Conservation (phyloP, 495 filamentous ascomycete species). For the Filosporella fistucella region DNA sequence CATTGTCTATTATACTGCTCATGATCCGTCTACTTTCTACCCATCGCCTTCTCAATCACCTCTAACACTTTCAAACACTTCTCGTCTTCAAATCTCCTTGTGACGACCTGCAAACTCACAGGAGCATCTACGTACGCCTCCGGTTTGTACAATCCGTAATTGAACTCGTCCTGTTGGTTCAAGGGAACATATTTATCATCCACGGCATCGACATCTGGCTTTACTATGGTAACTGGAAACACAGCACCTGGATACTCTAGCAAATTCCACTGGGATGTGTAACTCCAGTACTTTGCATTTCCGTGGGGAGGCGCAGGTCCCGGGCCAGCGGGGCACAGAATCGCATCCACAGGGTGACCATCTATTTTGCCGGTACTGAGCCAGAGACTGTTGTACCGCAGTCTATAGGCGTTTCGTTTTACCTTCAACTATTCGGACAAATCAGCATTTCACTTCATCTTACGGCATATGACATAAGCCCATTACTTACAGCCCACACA, state of each 20-base stretch:
- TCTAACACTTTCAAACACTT: constrained; percentile 41
- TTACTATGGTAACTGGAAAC: constrained; percentile 33
- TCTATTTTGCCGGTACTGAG: constrained; percentile 1
- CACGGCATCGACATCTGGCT: neutral
- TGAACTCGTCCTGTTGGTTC: constrained; percentile 4
- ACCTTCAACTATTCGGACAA: constrained; percentile 1
- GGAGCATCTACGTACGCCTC: constrained; percentile 42
- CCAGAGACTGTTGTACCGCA: constrained; percentile 6
- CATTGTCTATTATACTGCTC: too few species aligned
- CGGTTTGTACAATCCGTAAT: constrained; percentile 29
- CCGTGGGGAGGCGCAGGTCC: constrained; percentile 48
- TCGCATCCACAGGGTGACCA: constrained; percentile 39
- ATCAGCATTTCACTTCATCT: too few species aligned
- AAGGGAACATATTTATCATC: constrained; percentile 5
- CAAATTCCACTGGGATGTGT: constrained; percentile 61
- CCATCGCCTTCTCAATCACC: constrained; percentile 18
- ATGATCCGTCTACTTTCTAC: neutral
- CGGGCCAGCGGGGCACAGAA: constrained; percentile 53
- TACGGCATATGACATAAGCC: too few species aligned
- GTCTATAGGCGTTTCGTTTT: constrained; percentile 4
- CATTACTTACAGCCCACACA: neutral
- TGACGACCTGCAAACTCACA: constrained; percentile 40
- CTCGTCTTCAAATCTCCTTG: constrained; percentile 40
- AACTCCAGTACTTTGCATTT: constrained; percentile 54
- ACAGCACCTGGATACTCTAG: constrained; percentile 53